phyloP scores from a whole-genome alignment of 768 basidiomycete genomes.

The Termitomyces sp. region DNA sequence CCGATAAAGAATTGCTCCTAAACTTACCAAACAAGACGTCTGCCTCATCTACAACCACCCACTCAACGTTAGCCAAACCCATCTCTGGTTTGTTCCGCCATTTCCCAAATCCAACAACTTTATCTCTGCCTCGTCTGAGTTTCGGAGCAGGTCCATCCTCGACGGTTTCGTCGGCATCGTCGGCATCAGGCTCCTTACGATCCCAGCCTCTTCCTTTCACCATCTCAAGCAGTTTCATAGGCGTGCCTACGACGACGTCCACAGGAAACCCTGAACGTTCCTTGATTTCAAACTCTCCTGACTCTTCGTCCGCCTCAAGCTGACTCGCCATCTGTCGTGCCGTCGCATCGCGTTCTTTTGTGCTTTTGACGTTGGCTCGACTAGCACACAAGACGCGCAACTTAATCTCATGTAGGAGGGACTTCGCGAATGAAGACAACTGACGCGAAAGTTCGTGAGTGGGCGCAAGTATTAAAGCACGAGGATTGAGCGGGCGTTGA shows the following conservation, averaged over 20 bases:
- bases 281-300: conserved; percentile 20
- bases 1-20: background rate
- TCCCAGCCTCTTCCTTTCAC: conserved; percentile 51
- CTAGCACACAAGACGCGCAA: conserved; percentile 73
- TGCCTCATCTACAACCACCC: conserved; percentile 90
- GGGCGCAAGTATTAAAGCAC: conserved; percentile 78
- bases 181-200: conserved; percentile 22
- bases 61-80: conserved; percentile 69
- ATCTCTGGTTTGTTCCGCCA: conserved; percentile 48
- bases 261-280: conserved; percentile 23
- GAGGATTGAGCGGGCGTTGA: conserved; percentile 49
- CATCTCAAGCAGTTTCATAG: conserved; percentile 59
- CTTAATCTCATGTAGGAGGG: conserved; percentile 68
- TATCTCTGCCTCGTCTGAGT: conserved; percentile 30
- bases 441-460: conserved; percentile 89
- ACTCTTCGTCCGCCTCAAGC: conserved; percentile 20
- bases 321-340: conserved; percentile 46
- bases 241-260: conserved; percentile 60
- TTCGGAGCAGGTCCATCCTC: conserved; percentile 18
- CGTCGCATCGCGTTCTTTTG: conserved; percentile 26
- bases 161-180: conserved; percentile 18
- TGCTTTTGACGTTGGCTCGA: conserved; percentile 44
- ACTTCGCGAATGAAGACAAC: conserved; percentile 68
- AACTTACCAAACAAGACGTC: conserved; percentile 82
- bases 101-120: conserved; percentile 32